Conservation (phyloP, 768 basidiomycete genomes). For the Lactifluus volemus region DNA sequence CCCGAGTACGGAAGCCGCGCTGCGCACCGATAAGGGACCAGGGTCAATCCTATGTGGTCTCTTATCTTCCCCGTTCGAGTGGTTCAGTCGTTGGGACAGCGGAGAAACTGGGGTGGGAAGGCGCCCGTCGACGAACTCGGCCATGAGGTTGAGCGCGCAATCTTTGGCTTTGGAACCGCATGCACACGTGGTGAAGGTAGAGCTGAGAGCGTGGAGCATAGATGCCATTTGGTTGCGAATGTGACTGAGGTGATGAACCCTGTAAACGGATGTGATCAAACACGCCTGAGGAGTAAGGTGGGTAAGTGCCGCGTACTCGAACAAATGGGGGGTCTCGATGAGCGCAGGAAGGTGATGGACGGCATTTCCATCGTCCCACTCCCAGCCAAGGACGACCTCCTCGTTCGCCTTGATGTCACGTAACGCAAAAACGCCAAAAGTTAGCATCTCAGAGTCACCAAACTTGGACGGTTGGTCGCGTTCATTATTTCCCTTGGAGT, state of each 20-base stretch:
- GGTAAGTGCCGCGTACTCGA: constrained; percentile 39
- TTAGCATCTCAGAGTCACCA: constrained; percentile 33
- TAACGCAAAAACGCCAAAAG: constrained; percentile 76
- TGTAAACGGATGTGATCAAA: constrained; percentile 22
- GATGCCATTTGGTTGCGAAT: constrained; percentile 59
- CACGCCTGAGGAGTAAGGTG: background rate
- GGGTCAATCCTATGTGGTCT: constrained; percentile 32
- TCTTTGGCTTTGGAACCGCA: constrained; percentile 55
- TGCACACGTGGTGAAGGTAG: constrained; percentile 68
- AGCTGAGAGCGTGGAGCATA: constrained; percentile 59
- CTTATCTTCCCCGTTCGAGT: constrained; percentile 8
- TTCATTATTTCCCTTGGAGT: constrained; percentile 21
- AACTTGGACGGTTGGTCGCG: constrained; percentile 12
- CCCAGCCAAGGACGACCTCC: constrained; percentile 88
- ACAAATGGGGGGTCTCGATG: constrained; percentile 46
- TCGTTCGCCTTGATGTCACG: constrained; percentile 68
- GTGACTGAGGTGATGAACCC: constrained; percentile 40
- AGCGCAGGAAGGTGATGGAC: constrained; percentile 71
- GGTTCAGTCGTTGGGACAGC: constrained; percentile 22
- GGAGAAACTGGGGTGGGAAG: constrained; percentile 23
- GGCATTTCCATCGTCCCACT: constrained; percentile 91
- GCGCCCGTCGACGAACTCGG: constrained; percentile 46
- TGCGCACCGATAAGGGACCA: constrained; percentile 55
- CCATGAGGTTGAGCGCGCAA: constrained; percentile 58
- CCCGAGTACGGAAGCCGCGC: constrained; percentile 55